Base-by-base conservation (phyloP, 2,329 filamentous ascomycete species). In the Hymenoscyphus repandus region DNA sequence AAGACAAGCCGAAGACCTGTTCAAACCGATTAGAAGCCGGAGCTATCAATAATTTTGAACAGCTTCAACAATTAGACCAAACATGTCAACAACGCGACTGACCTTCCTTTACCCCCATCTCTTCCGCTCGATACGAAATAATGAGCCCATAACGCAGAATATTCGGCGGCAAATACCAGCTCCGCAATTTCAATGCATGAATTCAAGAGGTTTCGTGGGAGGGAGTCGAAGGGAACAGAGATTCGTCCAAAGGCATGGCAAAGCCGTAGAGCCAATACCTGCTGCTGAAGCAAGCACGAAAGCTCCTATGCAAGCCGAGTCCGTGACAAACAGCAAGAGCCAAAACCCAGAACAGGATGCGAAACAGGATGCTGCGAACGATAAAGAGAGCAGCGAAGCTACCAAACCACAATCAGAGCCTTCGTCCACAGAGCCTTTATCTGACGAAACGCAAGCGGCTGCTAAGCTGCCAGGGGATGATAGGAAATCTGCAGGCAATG, bases 61-160 rank as follows among this genome's bases (percentile, higher is more conserved):
- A 37, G 43, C 33, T 38, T 41, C 40, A 39, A 34, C 45, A 47
- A 51, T 40, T 32, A 13, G 41, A 32, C 51, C 52, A 50, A 51
- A 31, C 22, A 88, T 88, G 81, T 75, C 83, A 56, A 74, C 78
- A 20, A 71, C 74, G 53, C 76, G 84, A 62, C 72, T 88, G 53
- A 79, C 80, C 13, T 88, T 88, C 62, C 72, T 88, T 15, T 88
- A 86, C 59, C 83, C 85, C 41, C 80, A 82, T 58, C 68, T 88
- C 49, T 79, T 85, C 67, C 80, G 82, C 49, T 72, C 75, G 13
- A 66, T 75, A 56, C 73, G 75, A 56, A 59, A 65, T 55, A 63
- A 68, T 68, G 64, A 80, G 68, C 64, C 72, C 67, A 37, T 70
- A 56, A 30, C 67, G 20, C 69, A 72, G 65, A 70, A 59, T 50